Evolutionary conservation across 2,329 filamentous ascomycete genomes (phyloP).

Genomic region (Tothia fuscella): DNA sequence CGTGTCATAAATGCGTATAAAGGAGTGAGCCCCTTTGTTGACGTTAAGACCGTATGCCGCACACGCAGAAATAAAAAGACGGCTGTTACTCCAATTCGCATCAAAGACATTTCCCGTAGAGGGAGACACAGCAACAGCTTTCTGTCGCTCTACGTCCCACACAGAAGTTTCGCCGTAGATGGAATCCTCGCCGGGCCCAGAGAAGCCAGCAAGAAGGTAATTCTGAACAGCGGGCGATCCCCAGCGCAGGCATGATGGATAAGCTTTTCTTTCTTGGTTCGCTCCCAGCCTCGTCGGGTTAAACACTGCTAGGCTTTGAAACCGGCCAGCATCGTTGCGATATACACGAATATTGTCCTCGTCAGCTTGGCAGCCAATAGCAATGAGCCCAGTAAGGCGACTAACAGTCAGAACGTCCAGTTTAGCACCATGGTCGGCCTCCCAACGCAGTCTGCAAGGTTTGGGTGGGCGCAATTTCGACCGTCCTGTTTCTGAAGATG

Average conservation of each 20-base stretch:
- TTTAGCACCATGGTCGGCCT: slow-evolving; percentile 6
- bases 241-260: slow-evolving; percentile 32
- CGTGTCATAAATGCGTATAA: slow-evolving; percentile 42
- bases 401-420: slow-evolving; percentile 41
- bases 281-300: slow-evolving; percentile 21
- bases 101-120: slow-evolving; percentile 46
- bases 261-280: slow-evolving; percentile 20
- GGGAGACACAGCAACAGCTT: slow-evolving; percentile 30
- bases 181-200: slow-evolving; percentile 25
- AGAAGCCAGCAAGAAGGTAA: slow-evolving; percentile 44
- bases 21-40: slow-evolving; percentile 31
- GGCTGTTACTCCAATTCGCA: slow-evolving; percentile 38
- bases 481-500: too few species aligned
- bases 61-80: slow-evolving; percentile 41
- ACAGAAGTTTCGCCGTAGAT: slow-evolving; percentile 39
- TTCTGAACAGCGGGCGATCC: slow-evolving; percentile 27
- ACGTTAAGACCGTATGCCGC: slow-evolving; percentile 24
- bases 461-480: background rate
- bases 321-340: background rate
- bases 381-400: slow-evolving; percentile 25
- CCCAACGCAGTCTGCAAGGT: background rate
- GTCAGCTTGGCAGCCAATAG: slow-evolving; percentile 33
- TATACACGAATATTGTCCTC: slow-evolving; percentile 18
- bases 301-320: background rate
- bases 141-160: slow-evolving; percentile 37